phyloP scores from a whole-genome alignment of 495 filamentous ascomycete genomes.

The Aspergillus funiculosus region DNA sequence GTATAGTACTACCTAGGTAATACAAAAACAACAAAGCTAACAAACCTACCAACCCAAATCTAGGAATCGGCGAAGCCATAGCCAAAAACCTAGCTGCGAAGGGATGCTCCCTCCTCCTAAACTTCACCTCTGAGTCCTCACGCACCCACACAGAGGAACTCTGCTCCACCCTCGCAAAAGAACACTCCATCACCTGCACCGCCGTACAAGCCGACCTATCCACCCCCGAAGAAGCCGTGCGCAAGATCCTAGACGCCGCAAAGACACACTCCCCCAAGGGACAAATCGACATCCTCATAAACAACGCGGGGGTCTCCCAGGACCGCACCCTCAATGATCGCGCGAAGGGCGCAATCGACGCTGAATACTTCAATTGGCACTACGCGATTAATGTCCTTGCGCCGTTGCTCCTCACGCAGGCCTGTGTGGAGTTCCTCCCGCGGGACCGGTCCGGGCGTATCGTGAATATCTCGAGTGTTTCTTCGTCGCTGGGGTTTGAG shows the following conservation, averaged over 20 bases:
- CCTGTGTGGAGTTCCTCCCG: slow-evolving; percentile 63
- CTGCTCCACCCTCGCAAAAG: slow-evolving; percentile 35
- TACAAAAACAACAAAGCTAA: slow-evolving; percentile 7
- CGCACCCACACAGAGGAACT: slow-evolving; percentile 37
- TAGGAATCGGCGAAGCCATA: slow-evolving; percentile 88
- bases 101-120: slow-evolving; percentile 62
- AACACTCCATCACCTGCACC: slow-evolving; percentile 40
- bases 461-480: slow-evolving; percentile 70
- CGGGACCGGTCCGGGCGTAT: slow-evolving; percentile 69
- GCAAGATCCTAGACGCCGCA: slow-evolving; percentile 31
- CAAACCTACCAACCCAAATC: too few species aligned
- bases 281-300: slow-evolving; percentile 78
- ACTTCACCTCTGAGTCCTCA: slow-evolving; percentile 62
- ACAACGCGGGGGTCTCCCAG: slow-evolving; percentile 71
- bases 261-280: slow-evolving; percentile 47
- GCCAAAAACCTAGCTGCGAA: slow-evolving; percentile 71
- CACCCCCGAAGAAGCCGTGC: slow-evolving; percentile 34
- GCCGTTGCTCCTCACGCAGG: slow-evolving; percentile 74
- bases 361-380: slow-evolving; percentile 59
- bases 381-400: slow-evolving; percentile 84
- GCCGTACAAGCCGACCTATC: slow-evolving; percentile 54
- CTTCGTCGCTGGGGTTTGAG: slow-evolving; percentile 60
- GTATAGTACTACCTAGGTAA: background rate
- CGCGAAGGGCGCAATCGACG: slow-evolving; percentile 37
- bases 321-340: slow-evolving; percentile 57